Evolutionary conservation across 345 rosid species (phyloP), one percentile per base, ranked within the genome.

Genomic region (Hibiscus tridactylites): DNA sequence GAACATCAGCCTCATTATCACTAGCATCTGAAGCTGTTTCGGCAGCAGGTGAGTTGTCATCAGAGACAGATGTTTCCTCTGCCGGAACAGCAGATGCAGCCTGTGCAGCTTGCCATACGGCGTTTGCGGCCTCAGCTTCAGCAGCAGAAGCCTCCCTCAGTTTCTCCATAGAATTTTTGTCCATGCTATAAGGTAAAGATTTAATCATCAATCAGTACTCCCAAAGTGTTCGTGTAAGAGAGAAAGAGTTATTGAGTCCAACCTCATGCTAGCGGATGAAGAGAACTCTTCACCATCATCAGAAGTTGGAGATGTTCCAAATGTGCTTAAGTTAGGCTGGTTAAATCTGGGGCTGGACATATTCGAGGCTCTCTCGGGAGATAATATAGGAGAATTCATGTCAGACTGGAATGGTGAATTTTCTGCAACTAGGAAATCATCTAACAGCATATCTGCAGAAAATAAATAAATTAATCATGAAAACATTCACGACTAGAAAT

Each of bases 41-140:
- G 54, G 88, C 87, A 61, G 84, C 88, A 69, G 85, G 86, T 50
- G 89, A 95, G 71, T 82, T 89, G 65, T 83, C 92, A 85, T 87
- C 97, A 63, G 97, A 89, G 74, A 85, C 74, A 70, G 97, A 82
- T 74, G 90, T 85, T 75, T 83, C 97, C 77, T 89, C 99, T 9
- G 82, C 79, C 67, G 91, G 79, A 81, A 75, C 73, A 66, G 84
- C 73, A 74, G 94, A 82, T 70, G 86, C 87, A 75, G 86, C 78
- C 81, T 92, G 98, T 65, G 97, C 94, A 78, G 99, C 97, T 83
- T 92, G 96, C 98, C 97, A 95, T 71, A 95, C 92, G 77, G 97
- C 93, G 80, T 72, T 85, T 75, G 96, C 99, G 31, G 82, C 99
- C 85, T 95, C 92, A 47, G 99, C 99, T 86, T 95, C 99, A 59